phyloP scores from a whole-genome alignment of 2,329 filamentous ascomycete species.

The Geosmithia flava region DNA sequence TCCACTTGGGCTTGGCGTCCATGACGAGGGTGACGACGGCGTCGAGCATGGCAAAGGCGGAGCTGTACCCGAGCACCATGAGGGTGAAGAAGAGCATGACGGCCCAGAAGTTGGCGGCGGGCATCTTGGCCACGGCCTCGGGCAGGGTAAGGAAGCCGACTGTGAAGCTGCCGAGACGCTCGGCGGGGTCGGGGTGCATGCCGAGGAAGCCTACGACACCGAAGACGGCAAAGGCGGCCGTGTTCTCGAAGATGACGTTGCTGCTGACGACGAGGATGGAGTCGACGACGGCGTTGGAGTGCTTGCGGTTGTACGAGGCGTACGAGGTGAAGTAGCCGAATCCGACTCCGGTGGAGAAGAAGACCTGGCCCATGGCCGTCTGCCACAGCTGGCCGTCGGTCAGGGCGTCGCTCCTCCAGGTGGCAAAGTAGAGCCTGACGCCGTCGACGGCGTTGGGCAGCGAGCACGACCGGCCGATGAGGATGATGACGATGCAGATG shows the following conservation, averaged over 20 bases:
- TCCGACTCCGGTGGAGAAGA: slow-evolving; percentile 30
- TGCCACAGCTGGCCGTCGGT: slow-evolving; percentile 42
- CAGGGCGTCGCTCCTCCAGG: slow-evolving; percentile 35
- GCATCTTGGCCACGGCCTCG: slow-evolving; percentile 39
- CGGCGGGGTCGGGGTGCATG: slow-evolving; percentile 14
- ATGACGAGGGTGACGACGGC: slow-evolving; percentile 35
- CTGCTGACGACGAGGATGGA: slow-evolving; percentile 38
- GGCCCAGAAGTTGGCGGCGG: slow-evolving; percentile 40
- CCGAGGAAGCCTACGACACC: slow-evolving; percentile 34
- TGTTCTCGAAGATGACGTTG: slow-evolving; percentile 39
- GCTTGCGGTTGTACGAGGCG: slow-evolving; percentile 39
- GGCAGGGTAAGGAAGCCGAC: slow-evolving; percentile 42
- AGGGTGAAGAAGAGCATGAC: slow-evolving; percentile 40
- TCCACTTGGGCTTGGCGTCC: slow-evolving; percentile 26
- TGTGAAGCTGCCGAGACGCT: slow-evolving; percentile 33
- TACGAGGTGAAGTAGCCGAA: slow-evolving; percentile 44
- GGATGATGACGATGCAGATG: slow-evolving; percentile 41
- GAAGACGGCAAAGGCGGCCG: slow-evolving; percentile 27
- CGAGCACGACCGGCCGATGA: slow-evolving; percentile 39
- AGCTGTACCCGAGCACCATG: slow-evolving; percentile 39
- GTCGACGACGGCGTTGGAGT: slow-evolving; percentile 41
- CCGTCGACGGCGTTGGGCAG: slow-evolving; percentile 40
- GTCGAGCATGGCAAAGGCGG: slow-evolving; percentile 39
- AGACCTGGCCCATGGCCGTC: slow-evolving; percentile 46
- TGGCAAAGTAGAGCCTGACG: slow-evolving; percentile 31